These are phyloP conservation scores for Aspergillus intermedius DNA, from an alignment of 2,329 filamentous ascomycete genomes.

Conservation along the genomic window DNA sequence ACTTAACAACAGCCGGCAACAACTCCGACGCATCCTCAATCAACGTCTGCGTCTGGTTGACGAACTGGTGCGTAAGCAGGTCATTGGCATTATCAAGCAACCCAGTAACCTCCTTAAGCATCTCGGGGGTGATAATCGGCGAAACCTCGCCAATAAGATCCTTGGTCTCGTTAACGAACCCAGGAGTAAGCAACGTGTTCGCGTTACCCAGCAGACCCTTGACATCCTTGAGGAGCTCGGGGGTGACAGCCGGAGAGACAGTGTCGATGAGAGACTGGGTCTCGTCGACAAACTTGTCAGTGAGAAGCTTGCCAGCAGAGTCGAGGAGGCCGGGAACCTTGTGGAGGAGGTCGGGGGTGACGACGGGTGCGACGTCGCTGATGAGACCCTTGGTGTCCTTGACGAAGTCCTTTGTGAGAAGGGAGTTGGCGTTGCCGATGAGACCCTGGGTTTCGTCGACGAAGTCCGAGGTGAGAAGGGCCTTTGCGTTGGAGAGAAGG, in stretches of 20 bases:
- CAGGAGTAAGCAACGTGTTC: slow-evolving; percentile 22
- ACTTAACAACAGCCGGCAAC: slow-evolving; percentile 22
- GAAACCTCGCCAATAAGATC: slow-evolving; percentile 22
- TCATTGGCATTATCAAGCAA: slow-evolving; percentile 13
- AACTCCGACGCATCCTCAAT: slow-evolving; percentile 26
- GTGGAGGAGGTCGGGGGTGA: slow-evolving; percentile 17
- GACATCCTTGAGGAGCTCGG: slow-evolving; percentile 23
- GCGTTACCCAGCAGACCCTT: slow-evolving; percentile 26
- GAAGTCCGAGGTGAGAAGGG: slow-evolving; percentile 16
- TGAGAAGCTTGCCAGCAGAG: slow-evolving; percentile 21
- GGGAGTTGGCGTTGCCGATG: slow-evolving; percentile 18
- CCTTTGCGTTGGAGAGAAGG: slow-evolving; percentile 17
- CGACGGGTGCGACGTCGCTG: slow-evolving; percentile 14
- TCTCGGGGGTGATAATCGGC: slow-evolving; percentile 21
- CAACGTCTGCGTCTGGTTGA: slow-evolving; percentile 22
- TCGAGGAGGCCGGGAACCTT: slow-evolving; percentile 17
- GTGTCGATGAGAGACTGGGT: slow-evolving; percentile 14
- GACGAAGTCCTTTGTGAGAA: slow-evolving; percentile 19
- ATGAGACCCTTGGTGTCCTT: slow-evolving; percentile 18
- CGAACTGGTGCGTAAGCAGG: slow-evolving; percentile 15
- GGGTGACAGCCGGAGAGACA: slow-evolving; percentile 18
- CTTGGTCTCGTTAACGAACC: slow-evolving; percentile 25
- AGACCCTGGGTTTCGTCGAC: slow-evolving; percentile 16
- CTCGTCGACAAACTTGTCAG: slow-evolving; percentile 20
- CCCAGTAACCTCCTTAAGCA: slow-evolving; percentile 20